phyloP scores from a whole-genome alignment of 345 rosid species.

The Mangifera indica region DNA sequence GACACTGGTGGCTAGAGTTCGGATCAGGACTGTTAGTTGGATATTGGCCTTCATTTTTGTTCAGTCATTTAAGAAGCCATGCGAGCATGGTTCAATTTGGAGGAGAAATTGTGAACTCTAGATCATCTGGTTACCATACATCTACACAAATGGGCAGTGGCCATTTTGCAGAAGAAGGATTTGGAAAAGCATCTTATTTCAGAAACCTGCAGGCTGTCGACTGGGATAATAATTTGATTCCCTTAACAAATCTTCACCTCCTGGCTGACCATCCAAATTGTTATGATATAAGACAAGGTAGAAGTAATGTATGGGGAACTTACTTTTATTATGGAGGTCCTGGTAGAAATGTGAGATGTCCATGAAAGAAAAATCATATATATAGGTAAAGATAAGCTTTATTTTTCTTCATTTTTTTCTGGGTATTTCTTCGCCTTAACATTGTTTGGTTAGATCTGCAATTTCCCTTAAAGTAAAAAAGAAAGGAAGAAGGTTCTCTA shows the following conservation, averaged over 20 bases:
- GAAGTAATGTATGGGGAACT: constrained; percentile 84
- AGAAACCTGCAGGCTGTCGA: constrained; percentile 83
- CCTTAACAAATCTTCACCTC: constrained; percentile 58
- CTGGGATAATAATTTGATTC: constrained; percentile 91
- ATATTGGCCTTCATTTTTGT: constrained; percentile 91
- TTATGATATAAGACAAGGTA: constrained; percentile 87
- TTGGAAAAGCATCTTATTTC: constrained; percentile 80
- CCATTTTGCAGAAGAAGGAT: constrained; percentile 86
- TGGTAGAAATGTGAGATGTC: constrained; percentile 85
- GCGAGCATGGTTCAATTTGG: constrained; percentile 98
- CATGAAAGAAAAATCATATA: constrained; percentile 33
- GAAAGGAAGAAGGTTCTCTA: not conserved
- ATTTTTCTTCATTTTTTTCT: constrained; percentile 2
- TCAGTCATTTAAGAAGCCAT: constrained; percentile 81
- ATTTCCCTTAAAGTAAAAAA: not conserved
- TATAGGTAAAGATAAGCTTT: not conserved
- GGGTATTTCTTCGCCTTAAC: constrained; percentile 15
- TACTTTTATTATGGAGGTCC: constrained; percentile 97
- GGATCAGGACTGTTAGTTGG: constrained; percentile 86
- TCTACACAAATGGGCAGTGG: constrained; percentile 98
- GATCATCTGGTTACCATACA: constrained; percentile 81
- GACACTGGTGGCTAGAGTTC: constrained; percentile 97
- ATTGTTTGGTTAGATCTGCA: constrained; percentile 26
- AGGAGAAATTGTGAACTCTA: constrained; percentile 80
- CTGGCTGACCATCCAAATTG: constrained; percentile 91